Evolutionary conservation across 441 rosid genomes (phyloP).

Genomic region (Adansonia madagascariensis): DNA sequence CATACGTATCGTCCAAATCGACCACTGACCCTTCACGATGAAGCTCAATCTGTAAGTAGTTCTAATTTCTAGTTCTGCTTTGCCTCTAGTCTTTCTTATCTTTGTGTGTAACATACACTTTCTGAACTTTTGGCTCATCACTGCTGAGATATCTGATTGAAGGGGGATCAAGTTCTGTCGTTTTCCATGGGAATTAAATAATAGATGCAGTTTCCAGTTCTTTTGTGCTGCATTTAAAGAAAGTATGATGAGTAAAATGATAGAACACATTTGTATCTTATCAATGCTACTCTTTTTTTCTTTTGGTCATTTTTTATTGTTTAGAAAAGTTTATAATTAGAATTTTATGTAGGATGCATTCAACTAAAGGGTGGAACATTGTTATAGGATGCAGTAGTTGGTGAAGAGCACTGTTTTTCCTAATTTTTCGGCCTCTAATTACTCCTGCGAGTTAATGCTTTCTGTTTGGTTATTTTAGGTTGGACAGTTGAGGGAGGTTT

Average conservation of each 20-base stretch:
- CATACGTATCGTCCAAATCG: too few relatives aligned
- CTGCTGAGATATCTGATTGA: not conserved
- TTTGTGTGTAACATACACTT: too few relatives aligned
- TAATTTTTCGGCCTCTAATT: not conserved
- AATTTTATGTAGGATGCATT: constrained; percentile 1
- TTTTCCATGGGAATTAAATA: not conserved
- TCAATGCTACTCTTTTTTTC: not conserved
- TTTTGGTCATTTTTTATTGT: not conserved
- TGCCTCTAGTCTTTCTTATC: too few relatives aligned
- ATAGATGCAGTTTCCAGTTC: not conserved
- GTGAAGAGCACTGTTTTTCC: not conserved
- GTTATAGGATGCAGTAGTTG: constrained; percentile 13
- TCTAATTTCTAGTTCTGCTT: too few relatives aligned
- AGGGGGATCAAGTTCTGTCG: not conserved
- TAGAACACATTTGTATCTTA: not conserved
- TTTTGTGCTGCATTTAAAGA: constrained; percentile 7
- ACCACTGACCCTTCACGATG: too few relatives aligned
- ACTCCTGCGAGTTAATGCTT: constrained; percentile 6
- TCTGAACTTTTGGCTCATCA: not conserved
- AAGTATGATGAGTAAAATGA: not conserved
- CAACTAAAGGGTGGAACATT: not conserved
- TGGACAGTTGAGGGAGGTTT: constrained; percentile 86
- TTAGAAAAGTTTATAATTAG: not conserved
- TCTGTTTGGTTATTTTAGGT: constrained; percentile 53
- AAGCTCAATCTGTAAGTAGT: too few relatives aligned